Evolutionary conservation across 225 moss, liverwort and hornwort species (phyloP).

Genomic region (Lunularia cruciata): DNA sequence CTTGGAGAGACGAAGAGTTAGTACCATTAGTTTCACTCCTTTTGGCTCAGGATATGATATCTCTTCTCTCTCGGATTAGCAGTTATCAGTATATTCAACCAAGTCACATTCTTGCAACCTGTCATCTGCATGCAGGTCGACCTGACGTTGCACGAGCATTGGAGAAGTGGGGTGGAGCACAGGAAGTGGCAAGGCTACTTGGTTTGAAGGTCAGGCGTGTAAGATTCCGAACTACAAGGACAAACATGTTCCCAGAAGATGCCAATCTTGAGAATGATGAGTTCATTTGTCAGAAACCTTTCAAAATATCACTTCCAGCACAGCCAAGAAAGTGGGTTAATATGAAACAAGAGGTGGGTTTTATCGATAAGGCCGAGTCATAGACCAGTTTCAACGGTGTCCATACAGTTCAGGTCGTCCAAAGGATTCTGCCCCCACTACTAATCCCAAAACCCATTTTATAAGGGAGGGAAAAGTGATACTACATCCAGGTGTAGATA

Average conservation of each 20-base stretch:
- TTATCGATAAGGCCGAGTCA: background rate
- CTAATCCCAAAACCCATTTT: background rate
- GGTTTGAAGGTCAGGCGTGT: constrained; percentile 63
- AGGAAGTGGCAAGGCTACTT: constrained; percentile 79
- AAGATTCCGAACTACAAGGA: constrained; percentile 30
- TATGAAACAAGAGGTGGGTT: constrained; percentile 49
- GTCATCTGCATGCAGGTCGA: constrained; percentile 48
- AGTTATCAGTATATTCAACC: no score
- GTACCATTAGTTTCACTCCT: no score
- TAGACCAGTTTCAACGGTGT: background rate
- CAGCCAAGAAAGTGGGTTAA: constrained; percentile 84
- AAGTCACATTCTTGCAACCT: no score
- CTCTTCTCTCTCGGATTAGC: no score
- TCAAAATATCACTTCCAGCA: constrained; percentile 69
- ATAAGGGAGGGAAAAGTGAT: background rate
- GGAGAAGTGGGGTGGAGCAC: constrained; percentile 97
- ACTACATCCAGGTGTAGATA: background rate
- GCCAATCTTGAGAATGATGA: constrained; percentile 39
- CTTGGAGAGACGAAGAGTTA: no score
- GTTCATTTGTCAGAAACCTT: constrained; percentile 53
- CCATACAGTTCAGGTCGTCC: no score
- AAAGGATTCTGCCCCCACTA: background rate
- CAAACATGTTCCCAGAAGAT: constrained; percentile 32
- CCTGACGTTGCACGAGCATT: constrained; percentile 85
- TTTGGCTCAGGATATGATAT: no score